phyloP scores from a whole-genome alignment of 306 rosid species.

The Hippophae tibetana region DNA sequence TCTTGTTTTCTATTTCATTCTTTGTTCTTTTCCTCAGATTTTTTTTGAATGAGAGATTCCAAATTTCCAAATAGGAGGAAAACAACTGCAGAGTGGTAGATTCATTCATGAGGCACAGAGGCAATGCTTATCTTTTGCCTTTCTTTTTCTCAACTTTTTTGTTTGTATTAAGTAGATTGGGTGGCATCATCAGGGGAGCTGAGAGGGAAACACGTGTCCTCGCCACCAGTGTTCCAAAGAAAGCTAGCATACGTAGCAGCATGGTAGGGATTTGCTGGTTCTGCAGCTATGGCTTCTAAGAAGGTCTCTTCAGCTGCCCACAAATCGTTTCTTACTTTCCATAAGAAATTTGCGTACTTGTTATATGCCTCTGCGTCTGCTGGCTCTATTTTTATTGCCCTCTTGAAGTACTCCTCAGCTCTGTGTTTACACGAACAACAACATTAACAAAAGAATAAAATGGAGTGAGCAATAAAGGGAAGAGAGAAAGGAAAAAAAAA shows the following conservation, averaged over 20 bases:
- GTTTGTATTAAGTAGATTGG: conserved; percentile 22
- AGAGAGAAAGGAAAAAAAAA: too few species aligned
- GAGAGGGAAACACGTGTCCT: conserved; percentile 83
- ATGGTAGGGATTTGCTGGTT: conserved; percentile 60
- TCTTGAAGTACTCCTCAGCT: conserved; percentile 83
- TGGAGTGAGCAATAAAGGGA: too few species aligned
- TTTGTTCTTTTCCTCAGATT: too few species aligned
- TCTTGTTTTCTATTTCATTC: too few species aligned
- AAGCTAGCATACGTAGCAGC: conserved; percentile 86
- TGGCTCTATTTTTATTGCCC: conserved; percentile 47
- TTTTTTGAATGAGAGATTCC: neutral
- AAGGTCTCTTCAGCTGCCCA: conserved; percentile 91
- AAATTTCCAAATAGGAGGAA: neutral
- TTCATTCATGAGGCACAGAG: neutral
- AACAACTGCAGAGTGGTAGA: neutral
- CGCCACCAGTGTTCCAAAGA: conserved; percentile 89
- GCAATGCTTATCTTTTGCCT: neutral
- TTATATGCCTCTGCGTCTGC: conserved; percentile 71
- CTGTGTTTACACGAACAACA: conserved; percentile 36
- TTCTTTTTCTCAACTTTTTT: neutral
- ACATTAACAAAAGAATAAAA: too few species aligned
- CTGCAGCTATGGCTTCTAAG: conserved; percentile 71
- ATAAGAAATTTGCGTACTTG: conserved; percentile 74
- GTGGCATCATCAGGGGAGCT: conserved; percentile 37
- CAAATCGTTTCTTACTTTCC: conserved; percentile 63